Conservation (phyloP, 2,329 filamentous ascomycete genomes). For the Simplicillium sp. region DNA sequence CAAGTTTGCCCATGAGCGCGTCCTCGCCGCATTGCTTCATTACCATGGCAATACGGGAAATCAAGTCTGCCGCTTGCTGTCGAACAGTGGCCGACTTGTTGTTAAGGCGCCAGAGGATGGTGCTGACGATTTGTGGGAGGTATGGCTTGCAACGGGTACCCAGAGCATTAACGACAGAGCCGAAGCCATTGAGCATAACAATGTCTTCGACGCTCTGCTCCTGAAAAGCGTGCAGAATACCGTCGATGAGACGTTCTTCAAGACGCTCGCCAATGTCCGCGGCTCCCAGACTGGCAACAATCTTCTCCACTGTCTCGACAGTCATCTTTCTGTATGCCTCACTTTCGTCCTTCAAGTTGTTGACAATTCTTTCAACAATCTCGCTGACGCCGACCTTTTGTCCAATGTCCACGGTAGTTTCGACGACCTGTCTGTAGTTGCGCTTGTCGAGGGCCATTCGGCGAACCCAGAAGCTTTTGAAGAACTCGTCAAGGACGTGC, state of each 20-base stretch:
- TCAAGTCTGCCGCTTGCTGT: constrained; percentile 92
- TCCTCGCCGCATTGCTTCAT: constrained; percentile 99
- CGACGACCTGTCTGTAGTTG: constrained; percentile 95
- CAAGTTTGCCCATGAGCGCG: constrained; percentile 88
- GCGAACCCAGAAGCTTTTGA: constrained; percentile 97
- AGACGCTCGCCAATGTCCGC: constrained; percentile 88
- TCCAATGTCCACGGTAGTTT: constrained; percentile 93
- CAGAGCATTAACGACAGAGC: constrained; percentile 91
- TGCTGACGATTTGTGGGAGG: constrained; percentile 91
- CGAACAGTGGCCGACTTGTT: constrained; percentile 96
- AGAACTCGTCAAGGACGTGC: constrained; percentile 90
- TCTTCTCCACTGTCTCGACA: constrained; percentile 93
- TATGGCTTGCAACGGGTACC: constrained; percentile 93
- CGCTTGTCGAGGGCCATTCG: constrained; percentile 95
- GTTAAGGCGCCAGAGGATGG: constrained; percentile 92
- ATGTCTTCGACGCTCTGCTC: constrained; percentile 96
- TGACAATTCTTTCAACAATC: constrained; percentile 86
- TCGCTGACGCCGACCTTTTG: constrained; percentile 97
- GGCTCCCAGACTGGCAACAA: constrained; percentile 84
- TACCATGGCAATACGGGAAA: constrained; percentile 94
- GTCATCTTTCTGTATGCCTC: constrained; percentile 99
- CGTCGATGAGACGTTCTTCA: constrained; percentile 90
- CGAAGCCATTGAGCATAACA: constrained; percentile 94
- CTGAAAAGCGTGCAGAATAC: constrained; percentile 92
- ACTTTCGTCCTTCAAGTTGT: constrained; percentile 95